These are phyloP conservation scores for Penicillium sp. DNA, from an alignment of 2,329 filamentous ascomycete genomes.

Conservation along the genomic window DNA sequence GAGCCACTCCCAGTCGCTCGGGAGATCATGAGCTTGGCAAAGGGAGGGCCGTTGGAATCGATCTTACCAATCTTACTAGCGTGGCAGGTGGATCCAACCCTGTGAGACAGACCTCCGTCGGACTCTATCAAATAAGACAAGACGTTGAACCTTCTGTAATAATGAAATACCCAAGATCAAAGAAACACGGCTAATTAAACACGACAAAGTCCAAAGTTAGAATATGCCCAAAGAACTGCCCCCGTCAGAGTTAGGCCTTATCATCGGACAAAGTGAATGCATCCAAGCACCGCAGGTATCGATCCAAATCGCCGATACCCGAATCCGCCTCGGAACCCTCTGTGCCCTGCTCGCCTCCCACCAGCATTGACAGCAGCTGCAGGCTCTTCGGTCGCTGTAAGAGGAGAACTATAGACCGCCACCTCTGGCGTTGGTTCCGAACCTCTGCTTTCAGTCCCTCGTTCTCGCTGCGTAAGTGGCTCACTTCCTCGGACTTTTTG, in stretches of 20 bases:
- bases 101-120: background rate
- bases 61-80: background rate
- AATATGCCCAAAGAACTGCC: too few species aligned
- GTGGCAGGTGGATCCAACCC: background rate
- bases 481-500: background rate
- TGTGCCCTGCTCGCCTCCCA: background rate
- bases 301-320: background rate
- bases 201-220: background rate
- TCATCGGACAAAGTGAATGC: background rate
- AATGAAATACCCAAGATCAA: background rate
- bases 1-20: background rate
- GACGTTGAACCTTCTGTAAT: background rate
- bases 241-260: background rate
- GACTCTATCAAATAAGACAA: background rate
- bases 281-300: background rate
- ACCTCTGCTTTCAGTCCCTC: background rate
- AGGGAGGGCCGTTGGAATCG: background rate
- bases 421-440: background rate
- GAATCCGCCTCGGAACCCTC: background rate
- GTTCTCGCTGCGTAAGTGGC: background rate
- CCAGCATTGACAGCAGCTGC: slow-evolving; percentile 3
- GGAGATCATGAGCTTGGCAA: background rate
- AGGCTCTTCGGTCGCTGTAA: slow-evolving; percentile 2
- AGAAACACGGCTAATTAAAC: background rate
- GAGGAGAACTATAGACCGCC: slow-evolving; percentile 2